These are phyloP conservation scores for Phytopythium kandeliae DNA, from an alignment of 352 stramenopile genomes.

Conservation along the genomic window DNA sequence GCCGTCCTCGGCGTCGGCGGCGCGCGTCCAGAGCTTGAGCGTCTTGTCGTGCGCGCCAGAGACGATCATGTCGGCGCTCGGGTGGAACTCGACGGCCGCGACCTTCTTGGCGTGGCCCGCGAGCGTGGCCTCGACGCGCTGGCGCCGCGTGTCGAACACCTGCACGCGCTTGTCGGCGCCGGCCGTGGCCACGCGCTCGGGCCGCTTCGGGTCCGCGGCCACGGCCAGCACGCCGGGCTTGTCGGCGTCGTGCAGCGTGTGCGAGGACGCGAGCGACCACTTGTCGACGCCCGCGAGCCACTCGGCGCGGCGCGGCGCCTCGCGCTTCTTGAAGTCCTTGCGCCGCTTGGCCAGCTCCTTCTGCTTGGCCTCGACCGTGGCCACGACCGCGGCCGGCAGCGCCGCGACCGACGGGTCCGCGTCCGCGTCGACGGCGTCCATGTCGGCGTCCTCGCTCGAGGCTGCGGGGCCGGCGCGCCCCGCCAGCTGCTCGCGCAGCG, in stretches of 20 bases:
- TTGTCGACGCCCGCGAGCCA: conserved; percentile 18
- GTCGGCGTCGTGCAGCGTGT: conserved; percentile 69
- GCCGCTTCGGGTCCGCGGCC: conserved; percentile 48
- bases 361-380: conserved; percentile 60
- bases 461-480: conserved; percentile 10
- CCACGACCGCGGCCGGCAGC: conserved; percentile 33
- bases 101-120: conserved; percentile 83
- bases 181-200: conserved; percentile 51
- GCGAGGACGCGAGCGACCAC: conserved; percentile 41
- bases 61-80: conserved; percentile 57
- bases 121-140: conserved; percentile 76
- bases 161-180: conserved; percentile 82
- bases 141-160: conserved; percentile 67
- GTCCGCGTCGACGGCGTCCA: no score
- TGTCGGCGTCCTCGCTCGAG: conserved; percentile 26
- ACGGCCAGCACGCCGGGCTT: conserved; percentile 61
- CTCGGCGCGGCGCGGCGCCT: conserved; percentile 36
- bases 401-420: no score
- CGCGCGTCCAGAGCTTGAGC: conserved; percentile 68
- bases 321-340: conserved; percentile 76
- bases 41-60: conserved; percentile 77
- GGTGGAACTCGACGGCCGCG: conserved; percentile 73
- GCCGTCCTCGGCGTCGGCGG: conserved; percentile 12
- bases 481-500: conserved; percentile 32
- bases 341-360: conserved; percentile 63